These are phyloP conservation scores for Yarrowia deformans DNA, from an alignment of 805 yeast species.

Conservation along the genomic window DNA sequence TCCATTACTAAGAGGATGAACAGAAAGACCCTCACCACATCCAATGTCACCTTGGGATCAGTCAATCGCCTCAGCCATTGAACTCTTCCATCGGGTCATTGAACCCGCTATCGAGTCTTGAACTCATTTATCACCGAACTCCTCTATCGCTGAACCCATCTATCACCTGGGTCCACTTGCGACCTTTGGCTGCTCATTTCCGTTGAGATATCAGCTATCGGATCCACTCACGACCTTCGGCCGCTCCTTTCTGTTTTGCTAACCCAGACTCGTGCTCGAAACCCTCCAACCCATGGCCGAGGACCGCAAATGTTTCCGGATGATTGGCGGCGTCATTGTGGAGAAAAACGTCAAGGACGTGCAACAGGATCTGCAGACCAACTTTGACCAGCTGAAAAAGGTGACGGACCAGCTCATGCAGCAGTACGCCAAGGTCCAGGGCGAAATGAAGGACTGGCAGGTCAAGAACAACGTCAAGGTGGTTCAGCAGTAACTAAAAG, in stretches of 20 bases:
- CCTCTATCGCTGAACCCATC: too few species aligned
- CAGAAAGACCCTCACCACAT: too few species aligned
- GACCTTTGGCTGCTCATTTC: too few species aligned
- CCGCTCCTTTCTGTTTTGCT: neutral
- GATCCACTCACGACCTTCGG: neutral
- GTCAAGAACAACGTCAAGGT: constrained; percentile 59
- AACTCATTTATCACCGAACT: too few species aligned
- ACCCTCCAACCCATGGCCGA: constrained; percentile 61
- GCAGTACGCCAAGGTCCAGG: constrained; percentile 54
- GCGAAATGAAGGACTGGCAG: constrained; percentile 59
- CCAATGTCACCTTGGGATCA: too few species aligned
- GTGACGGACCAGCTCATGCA: constrained; percentile 53
- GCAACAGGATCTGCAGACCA: constrained; percentile 64
- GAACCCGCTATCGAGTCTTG: too few species aligned
- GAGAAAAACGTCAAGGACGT: constrained; percentile 85
- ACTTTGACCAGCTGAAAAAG: constrained; percentile 57
- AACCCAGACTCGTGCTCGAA: constrained; percentile 57
- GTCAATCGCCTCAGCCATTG: too few species aligned
- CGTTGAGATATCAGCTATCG: neutral
- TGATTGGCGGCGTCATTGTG: constrained; percentile 92
- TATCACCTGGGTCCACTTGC: too few species aligned
- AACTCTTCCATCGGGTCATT: too few species aligned
- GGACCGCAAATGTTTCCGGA: constrained; percentile 82
- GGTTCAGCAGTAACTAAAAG: constrained; percentile 47
- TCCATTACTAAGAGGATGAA: too few species aligned